phyloP scores from a whole-genome alignment of 148 eudicot species.

The Drosera capensis region DNA sequence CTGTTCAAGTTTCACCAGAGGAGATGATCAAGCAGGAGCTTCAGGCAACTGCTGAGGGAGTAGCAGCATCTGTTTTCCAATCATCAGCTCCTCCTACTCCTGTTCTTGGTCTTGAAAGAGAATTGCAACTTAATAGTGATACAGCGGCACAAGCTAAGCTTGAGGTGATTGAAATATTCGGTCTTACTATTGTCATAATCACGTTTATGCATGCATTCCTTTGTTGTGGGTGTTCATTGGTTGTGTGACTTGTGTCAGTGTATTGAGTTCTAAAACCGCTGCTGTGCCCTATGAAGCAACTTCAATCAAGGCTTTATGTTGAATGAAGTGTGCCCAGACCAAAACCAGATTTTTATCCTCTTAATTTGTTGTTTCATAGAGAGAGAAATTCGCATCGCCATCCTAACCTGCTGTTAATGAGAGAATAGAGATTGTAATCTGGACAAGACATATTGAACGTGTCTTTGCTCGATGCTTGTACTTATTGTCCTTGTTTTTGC shows the following conservation, averaged over 20 bases:
- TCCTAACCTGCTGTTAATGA: no score
- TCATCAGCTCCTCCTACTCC: conserved; percentile 44
- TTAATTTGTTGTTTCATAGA: no score
- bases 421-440: no score
- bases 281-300: no score
- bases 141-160: conserved; percentile 30
- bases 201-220: not conserved
- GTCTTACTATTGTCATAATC: no score
- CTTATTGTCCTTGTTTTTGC: not conserved
- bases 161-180: conserved; percentile 32
- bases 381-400: no score
- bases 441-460: not conserved
- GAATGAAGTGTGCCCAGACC: no score
- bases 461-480: not conserved
- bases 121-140: conserved; percentile 28
- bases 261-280: no score
- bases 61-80: conserved; percentile 83
- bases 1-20: conserved; percentile 52
- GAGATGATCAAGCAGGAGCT: conserved; percentile 76
- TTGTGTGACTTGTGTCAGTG: not conserved
- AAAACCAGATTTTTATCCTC: no score
- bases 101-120: conserved; percentile 21
- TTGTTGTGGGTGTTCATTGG: no score
- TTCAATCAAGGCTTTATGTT: no score
- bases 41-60: conserved; percentile 92